Evolutionary conservation across 352 stramenopile species (phyloP).

Genomic region (Pythium plurisporium): DNA sequence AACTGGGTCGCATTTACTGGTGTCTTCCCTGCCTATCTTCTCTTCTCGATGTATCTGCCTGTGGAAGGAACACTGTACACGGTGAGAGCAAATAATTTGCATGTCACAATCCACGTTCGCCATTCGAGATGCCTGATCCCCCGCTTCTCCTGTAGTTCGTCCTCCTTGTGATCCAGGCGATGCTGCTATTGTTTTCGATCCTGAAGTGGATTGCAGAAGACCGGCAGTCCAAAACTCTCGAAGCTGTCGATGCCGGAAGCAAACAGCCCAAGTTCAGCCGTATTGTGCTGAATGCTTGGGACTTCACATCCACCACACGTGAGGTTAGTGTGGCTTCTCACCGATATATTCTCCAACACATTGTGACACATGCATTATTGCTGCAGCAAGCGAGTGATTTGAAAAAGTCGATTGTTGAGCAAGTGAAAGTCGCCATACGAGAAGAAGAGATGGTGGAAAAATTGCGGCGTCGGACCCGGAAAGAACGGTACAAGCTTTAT

Average conservation of each 20-base stretch:
- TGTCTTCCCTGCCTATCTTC: conserved; percentile 46
- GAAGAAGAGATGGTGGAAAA: conserved; percentile 52
- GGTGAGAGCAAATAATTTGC: conserved; percentile 19
- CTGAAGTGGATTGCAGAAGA: conserved; percentile 76
- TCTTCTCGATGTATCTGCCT: conserved; percentile 52
- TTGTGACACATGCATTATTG: too few species aligned
- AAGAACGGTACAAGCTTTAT: conserved; percentile 59
- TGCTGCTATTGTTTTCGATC: conserved; percentile 57
- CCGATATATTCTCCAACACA: too few species aligned
- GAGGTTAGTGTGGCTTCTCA: conserved; percentile 27
- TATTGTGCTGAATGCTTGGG: conserved; percentile 70
- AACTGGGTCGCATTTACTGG: conserved; percentile 32
- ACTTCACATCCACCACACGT: conserved; percentile 41
- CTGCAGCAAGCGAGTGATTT: conserved; percentile 52
- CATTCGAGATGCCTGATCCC: neutral
- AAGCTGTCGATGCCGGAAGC: conserved; percentile 39
- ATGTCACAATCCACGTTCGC: too few species aligned
- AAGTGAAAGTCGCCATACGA: conserved; percentile 50
- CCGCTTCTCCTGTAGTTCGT: conserved; percentile 24
- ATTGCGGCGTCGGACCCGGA: conserved; percentile 42
- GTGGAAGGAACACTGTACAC: conserved; percentile 53
- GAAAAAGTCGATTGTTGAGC: conserved; percentile 52
- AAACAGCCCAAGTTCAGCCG: conserved; percentile 58
- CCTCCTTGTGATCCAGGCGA: conserved; percentile 39
- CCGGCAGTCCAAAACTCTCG: conserved; percentile 46